Evolutionary conservation across 2,329 filamentous ascomycete genomes (phyloP), one percentile per base, ranked within the genome.

Genomic region (Pseudogymnoascus sp.): DNA sequence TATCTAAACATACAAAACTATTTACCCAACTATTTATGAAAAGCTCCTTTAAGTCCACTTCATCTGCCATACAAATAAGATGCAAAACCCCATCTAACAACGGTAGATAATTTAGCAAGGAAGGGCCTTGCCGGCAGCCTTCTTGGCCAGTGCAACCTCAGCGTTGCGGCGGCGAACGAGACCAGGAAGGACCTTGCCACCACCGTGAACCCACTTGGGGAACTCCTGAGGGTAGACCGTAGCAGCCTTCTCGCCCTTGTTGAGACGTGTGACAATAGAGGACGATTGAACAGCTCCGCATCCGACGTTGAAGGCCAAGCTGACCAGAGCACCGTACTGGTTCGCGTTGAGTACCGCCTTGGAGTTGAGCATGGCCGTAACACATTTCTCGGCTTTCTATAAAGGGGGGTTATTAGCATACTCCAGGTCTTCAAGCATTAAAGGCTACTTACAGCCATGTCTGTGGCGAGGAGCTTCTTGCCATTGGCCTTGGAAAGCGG

Each of bases 301-400:
- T 26, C 81, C 80, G 47, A 79, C 73, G 68, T 83, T 83, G 76
- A 78, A 83, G 14, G 78, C 73, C 79, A 79, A 82, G 51, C 76
- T 79, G 39, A 81, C 77, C 2, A 83, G 76, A 0, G 81, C 80
- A 45, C 78, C 81, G 68, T 80, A 83, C 68, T 82, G 78, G 72
- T 83, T 82, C 34, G 73, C 75, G 67, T 82, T 81, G 36, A 81
- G 72, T 3, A 68, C 71, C 47, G 79, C 77, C 5, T 66, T 65
- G 40, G 71, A 64, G 34, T 67, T 71, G 29, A 75, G 73, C 45
- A 75, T 73, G 5, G 71, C 64, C 5, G 75, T 75, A 64, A 81
- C 73, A 67, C 77, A 79, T 51, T 76, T 70, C 65, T 77, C 75
- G 65, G 73, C 71, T 18, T 34, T 54, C 71, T 74, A 45, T 37